Evolutionary conservation across 2,329 filamentous ascomycete genomes (phyloP).

Genomic region (Trematosphaeria pertusa): DNA sequence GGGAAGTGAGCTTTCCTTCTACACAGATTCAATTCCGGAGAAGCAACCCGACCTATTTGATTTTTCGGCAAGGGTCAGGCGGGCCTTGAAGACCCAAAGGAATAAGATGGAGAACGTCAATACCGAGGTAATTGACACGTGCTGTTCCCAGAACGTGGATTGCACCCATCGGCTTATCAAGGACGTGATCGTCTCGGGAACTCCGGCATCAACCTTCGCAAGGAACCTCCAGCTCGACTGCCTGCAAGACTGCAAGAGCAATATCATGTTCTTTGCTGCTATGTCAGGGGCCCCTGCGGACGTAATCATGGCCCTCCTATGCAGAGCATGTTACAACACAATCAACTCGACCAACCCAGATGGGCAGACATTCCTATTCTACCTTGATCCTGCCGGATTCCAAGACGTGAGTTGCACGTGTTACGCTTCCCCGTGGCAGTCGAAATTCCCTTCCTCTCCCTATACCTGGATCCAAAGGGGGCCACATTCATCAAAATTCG

Average conservation of each 20-base stretch:
- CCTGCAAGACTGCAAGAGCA: not conserved
- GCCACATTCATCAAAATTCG: not conserved
- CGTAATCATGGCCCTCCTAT: not conserved
- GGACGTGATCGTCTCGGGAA: too few species aligned
- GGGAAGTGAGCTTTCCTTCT: not conserved
- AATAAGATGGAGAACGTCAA: not conserved
- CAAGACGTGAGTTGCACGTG: not conserved
- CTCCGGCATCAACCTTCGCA: not conserved
- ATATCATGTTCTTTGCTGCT: slow-evolving; percentile 2
- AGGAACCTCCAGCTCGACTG: not conserved
- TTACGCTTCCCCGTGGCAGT: too few species aligned
- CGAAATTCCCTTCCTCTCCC: too few species aligned
- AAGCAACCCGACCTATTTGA: not conserved
- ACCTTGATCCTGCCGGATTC: slow-evolving; percentile 1
- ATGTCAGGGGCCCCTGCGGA: not conserved
- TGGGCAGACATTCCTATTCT: slow-evolving; percentile 8
- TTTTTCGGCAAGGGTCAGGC: not conserved
- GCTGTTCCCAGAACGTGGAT: not conserved
- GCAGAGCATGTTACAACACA: not conserved
- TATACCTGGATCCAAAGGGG: not conserved
- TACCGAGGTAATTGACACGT: not conserved
- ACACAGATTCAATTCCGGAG: not conserved
- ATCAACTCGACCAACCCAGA: not conserved
- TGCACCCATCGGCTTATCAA: slow-evolving; percentile 5
- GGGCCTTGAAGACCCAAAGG: not conserved